These are phyloP conservation scores for Pleurostoma richardsiae DNA, from an alignment of 2,329 filamentous ascomycete species.

Conservation along the genomic window DNA sequence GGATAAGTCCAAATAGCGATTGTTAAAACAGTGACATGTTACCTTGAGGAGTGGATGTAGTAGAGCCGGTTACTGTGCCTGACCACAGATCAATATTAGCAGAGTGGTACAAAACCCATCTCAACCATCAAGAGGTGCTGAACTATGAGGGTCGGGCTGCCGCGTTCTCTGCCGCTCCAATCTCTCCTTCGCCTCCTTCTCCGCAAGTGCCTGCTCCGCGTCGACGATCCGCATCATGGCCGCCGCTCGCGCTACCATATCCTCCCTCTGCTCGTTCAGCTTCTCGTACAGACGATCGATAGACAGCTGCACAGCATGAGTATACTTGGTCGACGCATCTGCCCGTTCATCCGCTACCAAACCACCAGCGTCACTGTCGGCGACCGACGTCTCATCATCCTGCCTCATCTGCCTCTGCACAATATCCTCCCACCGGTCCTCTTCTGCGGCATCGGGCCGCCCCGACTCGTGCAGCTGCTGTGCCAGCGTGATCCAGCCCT, in stretches of 20 bases:
- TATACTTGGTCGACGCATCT: not conserved
- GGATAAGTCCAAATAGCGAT: no score
- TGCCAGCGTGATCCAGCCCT: slow-evolving; percentile 30
- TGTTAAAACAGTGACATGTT: no score
- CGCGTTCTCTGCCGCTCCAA: no score
- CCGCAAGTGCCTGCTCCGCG: slow-evolving; percentile 27
- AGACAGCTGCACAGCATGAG: slow-evolving; percentile 13
- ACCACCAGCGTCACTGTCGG: not conserved
- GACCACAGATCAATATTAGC: no score
- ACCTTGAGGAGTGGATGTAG: no score
- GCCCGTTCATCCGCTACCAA: not conserved
- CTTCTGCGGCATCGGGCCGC: slow-evolving; percentile 21
- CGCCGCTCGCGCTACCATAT: slow-evolving; percentile 33
- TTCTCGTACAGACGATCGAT: slow-evolving; percentile 17
- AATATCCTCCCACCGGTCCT: slow-evolving; percentile 45
- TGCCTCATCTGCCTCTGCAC: slow-evolving; percentile 15
- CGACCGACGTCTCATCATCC: slow-evolving; percentile 10
- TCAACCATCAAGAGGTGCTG: no score
- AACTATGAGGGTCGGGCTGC: no score
- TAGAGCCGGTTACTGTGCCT: no score
- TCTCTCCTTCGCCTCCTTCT: slow-evolving; percentile 19
- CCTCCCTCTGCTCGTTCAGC: slow-evolving; percentile 24
- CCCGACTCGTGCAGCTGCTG: slow-evolving; percentile 32
- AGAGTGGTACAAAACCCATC: no score
- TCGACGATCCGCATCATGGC: slow-evolving; percentile 35